Evolutionary conservation across 2,329 filamentous ascomycete genomes (phyloP).

Genomic region (Trichoderma atrobrunneum): DNA sequence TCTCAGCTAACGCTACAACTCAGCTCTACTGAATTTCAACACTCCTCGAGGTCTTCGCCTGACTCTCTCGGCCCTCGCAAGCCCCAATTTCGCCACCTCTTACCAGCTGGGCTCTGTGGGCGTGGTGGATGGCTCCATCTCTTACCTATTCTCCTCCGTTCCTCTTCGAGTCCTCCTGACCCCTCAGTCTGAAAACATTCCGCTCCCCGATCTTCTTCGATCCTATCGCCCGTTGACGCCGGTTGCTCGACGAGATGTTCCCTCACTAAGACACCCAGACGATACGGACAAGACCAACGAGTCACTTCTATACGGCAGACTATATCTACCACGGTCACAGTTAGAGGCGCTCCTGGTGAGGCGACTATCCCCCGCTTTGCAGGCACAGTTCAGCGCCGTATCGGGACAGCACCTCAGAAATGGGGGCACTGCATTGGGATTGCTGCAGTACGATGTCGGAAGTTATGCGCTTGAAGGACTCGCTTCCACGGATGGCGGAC

Average conservation of each 20-base stretch:
- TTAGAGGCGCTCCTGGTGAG: constrained; percentile 83
- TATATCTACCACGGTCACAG: constrained; percentile 80
- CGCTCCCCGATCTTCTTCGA: constrained; percentile 72
- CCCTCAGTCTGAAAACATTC: constrained; percentile 69
- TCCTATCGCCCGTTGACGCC: constrained; percentile 79
- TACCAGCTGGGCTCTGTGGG: constrained; percentile 89
- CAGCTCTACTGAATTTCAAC: constrained; percentile 82
- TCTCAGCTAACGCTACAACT: background rate
- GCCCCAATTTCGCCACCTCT: constrained; percentile 88
- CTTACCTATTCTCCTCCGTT: constrained; percentile 90
- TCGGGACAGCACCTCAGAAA: constrained; percentile 69
- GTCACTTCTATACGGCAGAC: constrained; percentile 69
- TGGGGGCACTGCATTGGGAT: constrained; percentile 70
- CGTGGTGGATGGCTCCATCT: constrained; percentile 92
- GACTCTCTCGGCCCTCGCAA: constrained; percentile 85
- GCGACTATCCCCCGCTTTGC: constrained; percentile 71
- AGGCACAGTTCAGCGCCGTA: constrained; percentile 77
- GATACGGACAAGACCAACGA: constrained; percentile 39
- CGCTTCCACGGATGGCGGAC: constrained; percentile 85
- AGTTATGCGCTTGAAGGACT: constrained; percentile 88
- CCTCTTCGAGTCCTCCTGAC: constrained; percentile 65
- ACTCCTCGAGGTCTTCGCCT: constrained; percentile 82
- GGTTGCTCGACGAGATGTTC: constrained; percentile 39
- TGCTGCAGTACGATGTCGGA: constrained; percentile 78
- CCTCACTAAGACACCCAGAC: constrained; percentile 22